A percentile compares a stretch with the other conserved stretches of the same genome.
phyloP scores from a whole-genome alignment of 192 early-diverging fungal genomes.

The Umbelopsis ramanniana region DNA sequence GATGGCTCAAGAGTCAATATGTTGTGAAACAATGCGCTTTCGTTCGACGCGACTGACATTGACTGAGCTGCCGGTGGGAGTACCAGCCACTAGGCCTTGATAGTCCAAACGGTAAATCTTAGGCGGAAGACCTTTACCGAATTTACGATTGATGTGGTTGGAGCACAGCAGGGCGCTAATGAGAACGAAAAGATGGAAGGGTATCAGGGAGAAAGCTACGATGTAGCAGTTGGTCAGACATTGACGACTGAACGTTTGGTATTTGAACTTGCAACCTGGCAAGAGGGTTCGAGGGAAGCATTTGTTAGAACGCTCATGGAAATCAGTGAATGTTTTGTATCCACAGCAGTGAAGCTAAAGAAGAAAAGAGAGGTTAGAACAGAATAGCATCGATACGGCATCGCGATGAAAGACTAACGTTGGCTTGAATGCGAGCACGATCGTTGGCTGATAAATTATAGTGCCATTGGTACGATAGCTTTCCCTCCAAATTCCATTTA shows the following conservation, averaged over 20 bases:
- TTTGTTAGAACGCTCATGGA: slow-evolving; percentile 50
- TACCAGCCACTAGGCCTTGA: slow-evolving; percentile 41
- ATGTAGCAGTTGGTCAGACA: slow-evolving; percentile 44
- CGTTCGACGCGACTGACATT: slow-evolving; percentile 22
- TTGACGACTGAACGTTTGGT: slow-evolving; percentile 41
- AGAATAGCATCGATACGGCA: too few relatives aligned
- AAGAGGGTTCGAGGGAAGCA: slow-evolving; percentile 55
- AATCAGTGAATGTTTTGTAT: slow-evolving; percentile 48
- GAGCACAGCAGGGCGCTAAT: slow-evolving; percentile 49
- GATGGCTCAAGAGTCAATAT: background rate
- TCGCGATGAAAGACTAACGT: slow-evolving; percentile 18
- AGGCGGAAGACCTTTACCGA: slow-evolving; percentile 42
- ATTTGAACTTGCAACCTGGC: slow-evolving; percentile 45
- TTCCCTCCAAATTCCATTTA: slow-evolving; percentile 39
- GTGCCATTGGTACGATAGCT: slow-evolving; percentile 46
- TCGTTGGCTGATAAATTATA: slow-evolving; percentile 27
- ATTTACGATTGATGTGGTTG: slow-evolving; percentile 52
- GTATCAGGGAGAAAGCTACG: slow-evolving; percentile 47
- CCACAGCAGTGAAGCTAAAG: slow-evolving; percentile 53
- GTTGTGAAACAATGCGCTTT: background rate
- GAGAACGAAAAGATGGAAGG: slow-evolving; percentile 46
- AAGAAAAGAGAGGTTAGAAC: background rate
- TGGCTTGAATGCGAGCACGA: slow-evolving; percentile 38
- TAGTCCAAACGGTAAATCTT: slow-evolving; percentile 46
- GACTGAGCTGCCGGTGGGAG: slow-evolving; percentile 38